Evolutionary conservation across 2,329 filamentous ascomycete species (phyloP), one percentile per base, ranked within the genome.

Genomic region (Fusarium sp.): DNA sequence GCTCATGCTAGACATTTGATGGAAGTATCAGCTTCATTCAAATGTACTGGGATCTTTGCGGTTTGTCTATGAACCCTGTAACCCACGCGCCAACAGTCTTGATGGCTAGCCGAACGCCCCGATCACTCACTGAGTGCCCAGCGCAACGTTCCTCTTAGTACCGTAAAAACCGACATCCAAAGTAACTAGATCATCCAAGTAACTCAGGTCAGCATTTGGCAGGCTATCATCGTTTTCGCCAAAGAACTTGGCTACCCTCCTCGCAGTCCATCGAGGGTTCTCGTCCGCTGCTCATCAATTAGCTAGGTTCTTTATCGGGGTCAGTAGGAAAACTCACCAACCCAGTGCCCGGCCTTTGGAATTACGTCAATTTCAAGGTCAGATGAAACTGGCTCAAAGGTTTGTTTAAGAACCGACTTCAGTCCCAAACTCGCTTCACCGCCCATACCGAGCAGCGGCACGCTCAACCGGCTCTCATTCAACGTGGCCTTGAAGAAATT

Each of bases 401-500:
- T 39, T 16, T 68, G 48, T 7, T 48, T 51, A 0, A 79, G 22
- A 2, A 54, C 22, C 0, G 68, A 41, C 13, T 68, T 18, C 0
- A 71, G 12, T 9, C 75, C 78, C 14, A 74, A 15, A 22, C 78
- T 79, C 5, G 78, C 78, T 16, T 79, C 78, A 1, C 77, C 76
- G 2, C 78, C 78, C 66, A 79, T 71, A 0, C 70, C 77, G 7
- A 79, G 64, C 3, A 78, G 28, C 0, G 77, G 75, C 0, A 79
- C 58, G 0, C 60, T 45, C 20, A 79, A 35, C 0, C 36, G 42
- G 1, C 39, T 73, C 2, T 51, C 18, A 5, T 73, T 71, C 6
- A 84, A 30, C 1, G 75, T 75, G 0, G 59, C 64, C 16, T 74
- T 80, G 75, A 85, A 85, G 61, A 84, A 85, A 1, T 58, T 65